Evolutionary conservation across 2,329 filamentous ascomycete genomes (phyloP).

Genomic region (Magnaporthiopsis poae): DNA sequence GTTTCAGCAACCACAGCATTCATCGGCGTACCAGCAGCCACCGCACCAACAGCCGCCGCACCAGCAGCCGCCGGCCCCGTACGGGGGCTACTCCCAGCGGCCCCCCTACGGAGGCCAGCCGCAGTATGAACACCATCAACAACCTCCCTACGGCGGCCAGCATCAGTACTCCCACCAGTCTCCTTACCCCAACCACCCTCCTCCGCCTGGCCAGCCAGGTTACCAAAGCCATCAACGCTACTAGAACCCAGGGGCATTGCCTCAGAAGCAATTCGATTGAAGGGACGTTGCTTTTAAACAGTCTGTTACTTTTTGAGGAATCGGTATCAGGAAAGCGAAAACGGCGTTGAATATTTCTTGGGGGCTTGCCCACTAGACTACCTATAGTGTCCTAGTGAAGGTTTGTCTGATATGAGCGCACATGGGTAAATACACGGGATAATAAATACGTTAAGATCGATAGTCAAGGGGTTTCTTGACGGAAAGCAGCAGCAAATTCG

Average conservation of each 20-base stretch:
- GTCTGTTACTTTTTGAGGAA: neutral
- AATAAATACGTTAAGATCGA: no score
- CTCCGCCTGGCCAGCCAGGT: neutral
- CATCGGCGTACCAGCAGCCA: slow-evolving; percentile 16
- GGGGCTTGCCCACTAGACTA: no score
- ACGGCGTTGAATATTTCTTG: neutral
- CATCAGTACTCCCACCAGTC: slow-evolving; percentile 10
- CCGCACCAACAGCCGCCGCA: slow-evolving; percentile 18
- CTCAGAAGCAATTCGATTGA: no score
- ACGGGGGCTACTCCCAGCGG: slow-evolving; percentile 18
- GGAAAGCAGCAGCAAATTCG: no score
- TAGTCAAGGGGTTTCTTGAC: no score
- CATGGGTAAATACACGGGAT: no score
- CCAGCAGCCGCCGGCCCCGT: slow-evolving; percentile 17
- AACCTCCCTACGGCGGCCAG: neutral
- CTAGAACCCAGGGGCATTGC: neutral
- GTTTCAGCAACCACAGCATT: slow-evolving; percentile 14
- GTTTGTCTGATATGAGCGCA: no score
- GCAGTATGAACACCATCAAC: neutral
- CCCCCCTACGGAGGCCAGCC: slow-evolving; percentile 4
- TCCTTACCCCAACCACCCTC: slow-evolving; percentile 9
- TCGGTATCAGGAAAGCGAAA: neutral
- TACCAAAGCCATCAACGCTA: slow-evolving; percentile 3
- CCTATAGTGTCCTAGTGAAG: neutral
- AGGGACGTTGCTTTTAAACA: no score